Evolutionary conservation across 2,329 filamentous ascomycete species (phyloP), one percentile per base, ranked within the genome.

Genomic region (Penicillium freii): DNA sequence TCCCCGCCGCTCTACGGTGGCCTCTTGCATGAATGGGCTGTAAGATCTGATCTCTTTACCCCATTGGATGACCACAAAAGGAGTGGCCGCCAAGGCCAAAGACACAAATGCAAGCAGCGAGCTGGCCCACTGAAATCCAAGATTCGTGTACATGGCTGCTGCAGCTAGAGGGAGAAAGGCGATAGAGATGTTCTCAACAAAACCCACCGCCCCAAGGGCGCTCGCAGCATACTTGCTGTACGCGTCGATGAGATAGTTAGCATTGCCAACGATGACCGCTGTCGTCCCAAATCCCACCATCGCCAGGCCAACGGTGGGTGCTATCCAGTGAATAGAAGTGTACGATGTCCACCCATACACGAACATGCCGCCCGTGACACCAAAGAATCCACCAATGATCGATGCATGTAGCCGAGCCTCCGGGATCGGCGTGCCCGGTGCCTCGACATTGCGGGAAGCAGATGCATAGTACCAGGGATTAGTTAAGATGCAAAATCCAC

Each of bases 181-280:
- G 5, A 74, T 79, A 17, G 80, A 73, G 0, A 69, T 55, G 54
- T 78, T 79, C 7, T 78, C 67, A 1, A 78, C 69, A 2, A 81
- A 68, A 0, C 76, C 77, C 3, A 77, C 78, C 0, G 78, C 79
- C 0, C 76, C 75, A 0, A 79, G 66, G 0, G 79, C 76, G 3
- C 74, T 78, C 0, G 77, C 78, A 3, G 79, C 78, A 53, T 78
- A 80, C 33, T 76, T 71, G 27, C 78, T 75, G 52, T 81, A 81
- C 0, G 79, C 75, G 59, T 81, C 78, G 2, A 74, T 75, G 21
- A 78, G 68, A 45, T 80, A 80, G 67, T 82, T 81, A 2, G 79
- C 72, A 3, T 77, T 78, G 17, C 77, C 77, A 59, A 82, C 72
- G 57, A 77, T 74, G 21, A 79, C 80, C 6, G 70, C 69, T 13